A percentile compares a stretch with the other conserved stretches of the same genome.
Evolutionary conservation across 2,329 filamentous ascomycete genomes (phyloP).

Genomic region (Pseudodiploospora longispora): DNA sequence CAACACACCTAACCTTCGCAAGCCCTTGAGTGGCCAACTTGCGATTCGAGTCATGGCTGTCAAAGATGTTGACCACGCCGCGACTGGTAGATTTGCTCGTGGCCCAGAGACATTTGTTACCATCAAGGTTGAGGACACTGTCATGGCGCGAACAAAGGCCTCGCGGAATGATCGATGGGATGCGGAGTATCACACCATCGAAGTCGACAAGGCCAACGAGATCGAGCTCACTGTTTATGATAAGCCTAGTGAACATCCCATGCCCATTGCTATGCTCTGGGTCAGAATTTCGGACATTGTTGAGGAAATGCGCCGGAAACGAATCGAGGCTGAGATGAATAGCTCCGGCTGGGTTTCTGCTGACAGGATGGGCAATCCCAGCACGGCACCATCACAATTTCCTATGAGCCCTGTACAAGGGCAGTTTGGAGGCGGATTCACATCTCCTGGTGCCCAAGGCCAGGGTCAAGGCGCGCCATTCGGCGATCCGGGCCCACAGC

Average conservation of each 20-base stretch:
- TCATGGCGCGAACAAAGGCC: constrained; percentile 79
- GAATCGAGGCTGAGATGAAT: constrained; percentile 92
- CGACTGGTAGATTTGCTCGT: constrained; percentile 73
- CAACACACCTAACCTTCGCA: constrained; percentile 88
- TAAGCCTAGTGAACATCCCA: constrained; percentile 80
- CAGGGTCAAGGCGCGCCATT: constrained; percentile 21
- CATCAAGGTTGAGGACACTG: constrained; percentile 91
- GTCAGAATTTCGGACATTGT: constrained; percentile 94
- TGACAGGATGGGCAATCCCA: constrained; percentile 72
- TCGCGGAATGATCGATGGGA: constrained; percentile 87
- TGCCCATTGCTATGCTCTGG: constrained; percentile 94
- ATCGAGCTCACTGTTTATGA: constrained; percentile 97
- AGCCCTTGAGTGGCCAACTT: constrained; percentile 88
- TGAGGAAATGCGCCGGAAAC: constrained; percentile 95
- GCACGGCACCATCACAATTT: constrained; percentile 45
- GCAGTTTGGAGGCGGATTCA: constrained; percentile 36
- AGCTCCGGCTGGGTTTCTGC: constrained; percentile 95
- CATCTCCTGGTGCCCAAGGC: constrained; percentile 32
- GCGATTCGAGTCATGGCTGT: constrained; percentile 81
- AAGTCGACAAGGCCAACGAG: constrained; percentile 97
- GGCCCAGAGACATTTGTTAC: constrained; percentile 93
- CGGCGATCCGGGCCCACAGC: constrained; percentile 33
- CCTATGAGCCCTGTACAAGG: constrained; percentile 44
- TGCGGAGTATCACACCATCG: constrained; percentile 82
- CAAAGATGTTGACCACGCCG: constrained; percentile 89